Conservation (phyloP, 768 basidiomycete genomes). For the Rhodotorula paludigena region DNA sequence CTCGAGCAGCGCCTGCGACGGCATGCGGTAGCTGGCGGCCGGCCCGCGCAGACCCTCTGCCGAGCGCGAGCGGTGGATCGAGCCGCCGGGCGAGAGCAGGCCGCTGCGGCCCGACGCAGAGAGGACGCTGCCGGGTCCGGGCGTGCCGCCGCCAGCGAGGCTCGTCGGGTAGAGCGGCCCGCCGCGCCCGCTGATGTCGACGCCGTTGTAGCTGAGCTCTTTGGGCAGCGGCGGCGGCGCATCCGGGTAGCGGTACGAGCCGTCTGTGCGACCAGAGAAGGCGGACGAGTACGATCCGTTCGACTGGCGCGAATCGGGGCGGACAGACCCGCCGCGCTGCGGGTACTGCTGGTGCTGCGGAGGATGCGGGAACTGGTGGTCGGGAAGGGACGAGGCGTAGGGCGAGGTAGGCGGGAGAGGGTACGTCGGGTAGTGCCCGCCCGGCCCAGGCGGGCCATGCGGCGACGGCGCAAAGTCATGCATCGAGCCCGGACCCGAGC, state of each 20-base stretch:
- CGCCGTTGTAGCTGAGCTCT: slow-evolving; percentile 31
- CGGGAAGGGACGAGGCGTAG: not conserved
- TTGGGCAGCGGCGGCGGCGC: slow-evolving; percentile 32
- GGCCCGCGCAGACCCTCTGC: slow-evolving; percentile 41
- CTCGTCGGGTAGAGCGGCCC: slow-evolving; percentile 29
- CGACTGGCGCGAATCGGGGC: slow-evolving; percentile 12
- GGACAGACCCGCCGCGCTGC: slow-evolving; percentile 1
- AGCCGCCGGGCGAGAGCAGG: slow-evolving; percentile 32
- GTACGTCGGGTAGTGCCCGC: not conserved
- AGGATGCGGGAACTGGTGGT: not conserved
- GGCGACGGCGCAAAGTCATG: not conserved
- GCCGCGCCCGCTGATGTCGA: slow-evolving; percentile 27
- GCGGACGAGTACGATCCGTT: slow-evolving; percentile 12
- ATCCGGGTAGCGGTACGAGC: not conserved
- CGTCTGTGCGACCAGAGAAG: slow-evolving; percentile 13
- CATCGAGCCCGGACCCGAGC: not conserved
- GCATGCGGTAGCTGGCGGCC: slow-evolving; percentile 16
- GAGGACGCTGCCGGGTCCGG: not conserved
- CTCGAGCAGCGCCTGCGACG: slow-evolving; percentile 28
- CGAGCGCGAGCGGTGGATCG: slow-evolving; percentile 45
- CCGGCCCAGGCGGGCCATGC: not conserved
- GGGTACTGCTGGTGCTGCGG: too few species aligned
- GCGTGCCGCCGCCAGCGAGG: not conserved
- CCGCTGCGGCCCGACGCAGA: too few species aligned
- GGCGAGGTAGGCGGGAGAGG: not conserved